These are phyloP conservation scores for Luffa aegyptiaca DNA, from an alignment of 306 rosid species.

Conservation along the genomic window DNA sequence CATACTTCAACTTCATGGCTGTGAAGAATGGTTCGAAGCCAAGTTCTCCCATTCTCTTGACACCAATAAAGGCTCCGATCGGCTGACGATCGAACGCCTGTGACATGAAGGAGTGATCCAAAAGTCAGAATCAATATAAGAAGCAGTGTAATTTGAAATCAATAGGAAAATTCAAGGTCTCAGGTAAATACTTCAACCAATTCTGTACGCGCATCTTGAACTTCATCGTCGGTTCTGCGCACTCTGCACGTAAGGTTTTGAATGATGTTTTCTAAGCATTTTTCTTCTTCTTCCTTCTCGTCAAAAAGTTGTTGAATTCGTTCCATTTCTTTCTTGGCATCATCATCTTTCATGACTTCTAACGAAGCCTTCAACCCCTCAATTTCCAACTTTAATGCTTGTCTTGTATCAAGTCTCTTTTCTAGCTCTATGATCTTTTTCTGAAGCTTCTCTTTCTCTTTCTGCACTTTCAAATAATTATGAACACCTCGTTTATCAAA, in stretches of 20 bases:
- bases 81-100: conserved; percentile 23
- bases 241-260: conserved; percentile 45
- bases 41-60: conserved; percentile 51
- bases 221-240: conserved; percentile 64
- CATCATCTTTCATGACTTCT: conserved; percentile 43
- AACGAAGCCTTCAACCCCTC: conserved; percentile 61
- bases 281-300: conserved; percentile 56
- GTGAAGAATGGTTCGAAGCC: conserved; percentile 33
- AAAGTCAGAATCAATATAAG: neutral
- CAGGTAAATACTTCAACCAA: conserved; percentile 34
- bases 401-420: conserved; percentile 61
- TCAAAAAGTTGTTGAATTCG: conserved; percentile 25
- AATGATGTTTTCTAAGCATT: conserved; percentile 23
- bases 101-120: neutral
- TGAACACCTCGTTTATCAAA: neutral
- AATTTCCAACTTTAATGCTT: conserved; percentile 50
- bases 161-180: neutral
- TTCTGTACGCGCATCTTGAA: conserved; percentile 75
- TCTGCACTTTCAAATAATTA: conserved; percentile 31
- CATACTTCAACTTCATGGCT: conserved; percentile 27
- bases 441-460: conserved; percentile 46
- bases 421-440: conserved; percentile 43
- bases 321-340: conserved; percentile 39
- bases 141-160: neutral
- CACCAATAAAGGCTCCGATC: conserved; percentile 26